Conservation (phyloP, 1,284 basidiomycete species). For the Mycena sp. region DNA sequence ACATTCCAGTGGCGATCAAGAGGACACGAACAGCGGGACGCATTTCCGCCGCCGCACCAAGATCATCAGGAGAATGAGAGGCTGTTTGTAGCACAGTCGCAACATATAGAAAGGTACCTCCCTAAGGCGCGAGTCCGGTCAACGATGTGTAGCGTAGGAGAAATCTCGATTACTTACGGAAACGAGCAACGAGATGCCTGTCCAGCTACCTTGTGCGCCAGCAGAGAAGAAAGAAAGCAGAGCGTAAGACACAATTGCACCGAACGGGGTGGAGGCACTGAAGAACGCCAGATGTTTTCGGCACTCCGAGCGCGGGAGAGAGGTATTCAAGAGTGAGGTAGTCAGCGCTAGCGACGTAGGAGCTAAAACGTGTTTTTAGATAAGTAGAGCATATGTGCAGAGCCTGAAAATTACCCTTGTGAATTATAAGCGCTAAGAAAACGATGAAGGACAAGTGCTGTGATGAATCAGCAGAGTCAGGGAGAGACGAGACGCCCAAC, state of each 20-base stretch:
- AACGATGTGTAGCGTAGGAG: slow-evolving; percentile 32
- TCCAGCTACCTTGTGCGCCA: slow-evolving; percentile 60
- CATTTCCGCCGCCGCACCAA: slow-evolving; percentile 44
- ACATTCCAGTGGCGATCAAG: slow-evolving; percentile 75
- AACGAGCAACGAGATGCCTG: slow-evolving; percentile 80
- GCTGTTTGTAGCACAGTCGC: slow-evolving; percentile 89
- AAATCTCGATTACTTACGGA: slow-evolving; percentile 68
- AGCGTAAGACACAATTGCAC: slow-evolving; percentile 76
- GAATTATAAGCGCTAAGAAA: slow-evolving; percentile 88
- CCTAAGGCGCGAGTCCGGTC: slow-evolving; percentile 56
- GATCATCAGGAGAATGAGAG: slow-evolving; percentile 54
- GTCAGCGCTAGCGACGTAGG: slow-evolving; percentile 88
- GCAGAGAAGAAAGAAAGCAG: slow-evolving; percentile 67
- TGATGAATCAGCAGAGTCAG: slow-evolving; percentile 37
- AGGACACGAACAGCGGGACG: slow-evolving; percentile 57
- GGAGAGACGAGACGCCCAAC: slow-evolving; percentile 81
- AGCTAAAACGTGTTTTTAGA: slow-evolving; percentile 54
- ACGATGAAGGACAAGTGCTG: slow-evolving; percentile 76
- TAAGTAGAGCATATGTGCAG: not conserved
- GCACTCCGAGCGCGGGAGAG: slow-evolving; percentile 72
- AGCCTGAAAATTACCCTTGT: slow-evolving; percentile 73
- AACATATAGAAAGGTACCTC: slow-evolving; percentile 94
- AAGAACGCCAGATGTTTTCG: slow-evolving; percentile 82
- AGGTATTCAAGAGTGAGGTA: slow-evolving; percentile 81
- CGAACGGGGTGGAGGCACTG: slow-evolving; percentile 81